Evolutionary conservation across 306 rosid species (phyloP), one percentile per base, ranked within the genome.

Genomic region (Cotoneaster glaucophyllus): DNA sequence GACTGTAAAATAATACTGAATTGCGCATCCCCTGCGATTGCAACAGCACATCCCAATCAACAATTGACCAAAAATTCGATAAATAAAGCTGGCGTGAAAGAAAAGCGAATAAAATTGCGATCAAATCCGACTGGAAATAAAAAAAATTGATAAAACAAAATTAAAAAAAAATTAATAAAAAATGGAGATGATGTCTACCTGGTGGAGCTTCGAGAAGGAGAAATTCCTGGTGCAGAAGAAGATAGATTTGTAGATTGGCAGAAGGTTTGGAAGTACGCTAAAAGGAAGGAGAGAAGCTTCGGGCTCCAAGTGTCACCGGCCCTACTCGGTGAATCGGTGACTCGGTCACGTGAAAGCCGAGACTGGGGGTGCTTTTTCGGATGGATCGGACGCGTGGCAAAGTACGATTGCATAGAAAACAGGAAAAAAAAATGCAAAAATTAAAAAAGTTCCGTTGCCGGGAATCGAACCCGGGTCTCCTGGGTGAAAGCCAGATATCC

Each of bases 391-490:
- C 77, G 44, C 61, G 69, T 74, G 59, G 59, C 7, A 2, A 14
- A 39, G 4, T 48, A 18, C 54, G 54, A 48, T 48, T 48, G 21
- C 2, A 2, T 5, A 45, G 52, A 14, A 13, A 45, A 45, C 41
- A 48, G 62, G 6, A 0, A 0, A 0, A 31, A n/a, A 56, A 67
- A n/a, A 22, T 59, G 15, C 0, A 14, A 62, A 62, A 6, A 6
- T 3, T 0, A 3, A 62, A 70, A 64, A 76, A 13, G 0, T 90
- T 91, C 94, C 88, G 72, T 82, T 90, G 96, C 97, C 95, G 96
- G 94, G 93, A 91, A 90, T 94, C 93, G 97, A 91, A 93, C 96
- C 96, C 98, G 89, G 96, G 96, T 91, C 98, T 86, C 90, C 96
- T 88, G 91, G 95, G 96, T 91, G 97, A 94, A 94, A 94, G 97